phyloP scores from a whole-genome alignment of 2,329 filamentous ascomycete genomes.

The Botrytis squamosa region DNA sequence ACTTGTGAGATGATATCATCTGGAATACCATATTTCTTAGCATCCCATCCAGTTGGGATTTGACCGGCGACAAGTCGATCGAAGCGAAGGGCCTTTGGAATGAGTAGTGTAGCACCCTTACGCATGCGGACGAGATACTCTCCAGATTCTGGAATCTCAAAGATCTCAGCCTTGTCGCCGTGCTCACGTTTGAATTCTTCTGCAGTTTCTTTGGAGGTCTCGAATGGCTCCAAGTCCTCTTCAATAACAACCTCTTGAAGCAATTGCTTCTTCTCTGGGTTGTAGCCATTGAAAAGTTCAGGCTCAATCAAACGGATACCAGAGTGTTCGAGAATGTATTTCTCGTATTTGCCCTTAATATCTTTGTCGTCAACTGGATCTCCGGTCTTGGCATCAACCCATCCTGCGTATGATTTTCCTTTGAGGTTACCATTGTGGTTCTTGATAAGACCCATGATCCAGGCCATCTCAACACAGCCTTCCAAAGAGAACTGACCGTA shows the following conservation, averaged over 20 bases:
- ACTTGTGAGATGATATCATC: conserved; percentile 98
- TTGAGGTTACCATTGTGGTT: conserved; percentile 97
- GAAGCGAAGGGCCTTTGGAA: conserved; percentile 95
- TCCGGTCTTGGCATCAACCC: conserved; percentile 91
- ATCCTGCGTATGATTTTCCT: conserved; percentile 93
- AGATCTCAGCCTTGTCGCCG: conserved; percentile 95
- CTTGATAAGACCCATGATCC: conserved; percentile 99
- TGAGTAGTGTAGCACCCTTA: conserved; percentile 92
- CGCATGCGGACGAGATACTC: conserved; percentile 93
- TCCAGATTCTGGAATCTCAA: conserved; percentile 89
- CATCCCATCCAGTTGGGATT: conserved; percentile 95
- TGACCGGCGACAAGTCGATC: conserved; percentile 97
- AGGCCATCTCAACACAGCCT: conserved; percentile 98
- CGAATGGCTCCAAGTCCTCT: conserved; percentile 95
- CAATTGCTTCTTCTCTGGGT: conserved; percentile 97
- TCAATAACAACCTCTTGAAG: conserved; percentile 97
- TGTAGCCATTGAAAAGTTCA: conserved; percentile 93
- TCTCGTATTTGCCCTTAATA: conserved; percentile 96
- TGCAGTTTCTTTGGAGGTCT: conserved; percentile 94
- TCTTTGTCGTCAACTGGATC: conserved; percentile 98
- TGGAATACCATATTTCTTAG: conserved; percentile 91
- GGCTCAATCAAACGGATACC: conserved; percentile 98
- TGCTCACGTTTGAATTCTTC: conserved; percentile 97
- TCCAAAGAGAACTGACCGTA: conserved; percentile 95
- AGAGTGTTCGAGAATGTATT: conserved; percentile 90